phyloP scores from a whole-genome alignment of 805 yeast species.

The Nakazawaea ishiwadae region DNA sequence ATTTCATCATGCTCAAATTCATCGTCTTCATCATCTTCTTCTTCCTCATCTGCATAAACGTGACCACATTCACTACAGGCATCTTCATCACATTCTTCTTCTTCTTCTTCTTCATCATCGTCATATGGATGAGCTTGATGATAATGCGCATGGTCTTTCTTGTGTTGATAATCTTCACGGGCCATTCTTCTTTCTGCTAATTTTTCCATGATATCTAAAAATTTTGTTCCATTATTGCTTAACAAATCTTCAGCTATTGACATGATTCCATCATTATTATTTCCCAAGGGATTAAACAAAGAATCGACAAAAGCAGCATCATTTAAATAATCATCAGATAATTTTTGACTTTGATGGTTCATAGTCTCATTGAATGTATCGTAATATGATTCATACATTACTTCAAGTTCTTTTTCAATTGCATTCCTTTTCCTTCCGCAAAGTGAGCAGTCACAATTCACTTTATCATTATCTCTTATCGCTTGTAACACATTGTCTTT shows the following conservation, averaged over 20 bases:
- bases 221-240: slow-evolving; percentile 71
- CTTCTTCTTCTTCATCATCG: slow-evolving; percentile 24
- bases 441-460: slow-evolving; percentile 63
- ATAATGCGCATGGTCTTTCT: slow-evolving; percentile 20
- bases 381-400: slow-evolving; percentile 64
- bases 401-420: slow-evolving; percentile 72
- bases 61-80: slow-evolving; percentile 26
- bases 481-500: slow-evolving; percentile 63
- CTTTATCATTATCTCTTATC: slow-evolving; percentile 55
- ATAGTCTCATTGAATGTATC: slow-evolving; percentile 25
- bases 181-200: slow-evolving; percentile 51
- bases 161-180: slow-evolving; percentile 22
- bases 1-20: slow-evolving; percentile 13
- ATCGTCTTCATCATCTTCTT: slow-evolving; percentile 20
- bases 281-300: slow-evolving; percentile 8
- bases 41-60: slow-evolving; percentile 24
- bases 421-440: slow-evolving; percentile 74
- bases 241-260: slow-evolving; percentile 77
- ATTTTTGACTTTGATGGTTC: neutral
- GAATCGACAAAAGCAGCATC: slow-evolving; percentile 5
- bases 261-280: slow-evolving; percentile 39
- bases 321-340: neutral
- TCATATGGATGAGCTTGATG: slow-evolving; percentile 21
- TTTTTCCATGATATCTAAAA: slow-evolving; percentile 75
- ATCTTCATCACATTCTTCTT: slow-evolving; percentile 16